These are phyloP conservation scores for Gymnopilus dilepis DNA, from an alignment of 768 basidiomycete species.

Conservation along the genomic window DNA sequence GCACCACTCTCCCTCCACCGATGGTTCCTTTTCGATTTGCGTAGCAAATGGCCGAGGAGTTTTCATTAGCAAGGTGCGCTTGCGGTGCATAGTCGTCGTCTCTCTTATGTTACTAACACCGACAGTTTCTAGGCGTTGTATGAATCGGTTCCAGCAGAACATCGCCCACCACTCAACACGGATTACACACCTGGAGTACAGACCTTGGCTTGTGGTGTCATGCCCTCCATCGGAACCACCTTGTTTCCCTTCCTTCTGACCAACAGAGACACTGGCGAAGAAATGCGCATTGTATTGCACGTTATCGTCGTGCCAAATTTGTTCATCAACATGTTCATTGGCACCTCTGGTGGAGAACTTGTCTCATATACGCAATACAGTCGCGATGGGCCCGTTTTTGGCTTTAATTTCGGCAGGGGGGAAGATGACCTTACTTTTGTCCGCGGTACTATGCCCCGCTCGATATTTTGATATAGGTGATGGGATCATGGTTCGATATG, in stretches of 20 bases:
- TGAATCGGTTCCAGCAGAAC: conserved; percentile 6
- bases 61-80: conserved; percentile 1
- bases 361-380: background rate
- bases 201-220: background rate
- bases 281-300: background rate
- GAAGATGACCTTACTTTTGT: background rate
- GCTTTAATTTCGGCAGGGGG: background rate
- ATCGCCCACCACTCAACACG: background rate
- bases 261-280: background rate
- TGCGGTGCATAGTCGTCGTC: too few species aligned
- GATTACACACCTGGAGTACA: background rate
- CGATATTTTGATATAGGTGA: too few species aligned
- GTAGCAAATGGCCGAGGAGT: background rate
- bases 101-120: too few species aligned
- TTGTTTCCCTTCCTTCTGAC: conserved; percentile 1
- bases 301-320: conserved; percentile 2
- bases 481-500: too few species aligned
- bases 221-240: background rate
- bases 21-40: conserved; percentile 12
- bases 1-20: conserved; percentile 5
- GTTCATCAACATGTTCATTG: conserved; percentile 5
- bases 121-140: background rate
- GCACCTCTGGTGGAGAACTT: background rate
- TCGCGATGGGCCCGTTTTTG: background rate
- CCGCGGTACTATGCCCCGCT: too few species aligned